A percentile compares a stretch with the other conserved stretches of the same genome.
Evolutionary conservation across 371 early-diverging fungal species (phyloP).

Genomic region (Dichotomocladium elegans): DNA sequence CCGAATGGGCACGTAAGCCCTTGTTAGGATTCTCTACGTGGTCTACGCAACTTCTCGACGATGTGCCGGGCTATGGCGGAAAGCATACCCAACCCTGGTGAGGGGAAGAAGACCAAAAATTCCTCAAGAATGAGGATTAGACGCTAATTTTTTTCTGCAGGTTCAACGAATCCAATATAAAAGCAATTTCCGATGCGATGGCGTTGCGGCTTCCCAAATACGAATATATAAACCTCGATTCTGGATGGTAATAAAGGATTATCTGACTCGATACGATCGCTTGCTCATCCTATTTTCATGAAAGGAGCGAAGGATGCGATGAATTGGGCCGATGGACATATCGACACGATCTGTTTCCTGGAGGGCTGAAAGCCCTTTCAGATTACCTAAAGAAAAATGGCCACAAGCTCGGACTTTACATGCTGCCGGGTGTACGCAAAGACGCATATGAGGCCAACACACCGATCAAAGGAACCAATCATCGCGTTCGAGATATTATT

Average conservation of each 20-base stretch:
- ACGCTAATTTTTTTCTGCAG: constrained; percentile 8
- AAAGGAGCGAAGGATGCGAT: constrained; percentile 19
- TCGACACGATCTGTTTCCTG: constrained; percentile 25
- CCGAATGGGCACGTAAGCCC: constrained; percentile 21
- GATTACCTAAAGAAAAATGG: constrained; percentile 19
- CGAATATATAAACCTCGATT: constrained; percentile 33
- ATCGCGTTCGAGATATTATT: constrained; percentile 14
- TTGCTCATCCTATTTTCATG: neutral
- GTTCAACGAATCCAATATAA: constrained; percentile 26
- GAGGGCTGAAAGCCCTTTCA: constrained; percentile 17
- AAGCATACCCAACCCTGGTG: constrained; percentile 21
- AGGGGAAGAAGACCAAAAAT: too few relatives aligned
- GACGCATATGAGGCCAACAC: constrained; percentile 19
- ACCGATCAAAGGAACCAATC: constrained; percentile 12
- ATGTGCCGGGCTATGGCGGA: constrained; percentile 33
- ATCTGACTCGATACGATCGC: neutral
- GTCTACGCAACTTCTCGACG: constrained; percentile 33
- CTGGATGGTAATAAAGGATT: constrained; percentile 20
- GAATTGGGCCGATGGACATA: constrained; percentile 31
- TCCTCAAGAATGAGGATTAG: too few relatives aligned
- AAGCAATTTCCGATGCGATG: constrained; percentile 32
- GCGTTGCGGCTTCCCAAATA: constrained; percentile 22
- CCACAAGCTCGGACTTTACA: constrained; percentile 26
- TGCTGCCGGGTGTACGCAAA: constrained; percentile 26
- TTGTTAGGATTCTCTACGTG: constrained; percentile 32